phyloP scores from a whole-genome alignment of 495 filamentous ascomycete genomes.

The Xylaria intraflava region DNA sequence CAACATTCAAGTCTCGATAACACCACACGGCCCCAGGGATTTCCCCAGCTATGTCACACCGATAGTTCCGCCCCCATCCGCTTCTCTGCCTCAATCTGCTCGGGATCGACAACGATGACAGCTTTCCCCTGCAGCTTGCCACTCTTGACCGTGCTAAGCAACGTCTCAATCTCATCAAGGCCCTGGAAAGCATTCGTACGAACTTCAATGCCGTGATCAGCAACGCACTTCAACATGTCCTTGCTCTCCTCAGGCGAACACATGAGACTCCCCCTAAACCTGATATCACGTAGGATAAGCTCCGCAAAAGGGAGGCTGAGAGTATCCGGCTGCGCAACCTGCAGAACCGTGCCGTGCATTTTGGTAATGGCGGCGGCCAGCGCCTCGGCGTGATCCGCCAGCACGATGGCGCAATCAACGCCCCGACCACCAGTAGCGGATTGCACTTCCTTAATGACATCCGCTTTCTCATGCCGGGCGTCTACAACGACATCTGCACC shows the following conservation, averaged over 20 bases:
- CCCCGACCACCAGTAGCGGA: conserved; percentile 41
- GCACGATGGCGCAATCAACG: conserved; percentile 38
- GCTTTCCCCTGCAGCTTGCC: conserved; percentile 51
- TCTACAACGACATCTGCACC: conserved; percentile 49
- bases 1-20: too few relatives aligned
- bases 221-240: conserved; percentile 47
- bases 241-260: conserved; percentile 40
- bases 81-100: conserved; percentile 23
- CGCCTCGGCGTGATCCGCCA: conserved; percentile 44
- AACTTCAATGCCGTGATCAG: conserved; percentile 43
- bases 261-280: conserved; percentile 43
- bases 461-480: conserved; percentile 36
- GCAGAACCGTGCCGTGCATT: conserved; percentile 49
- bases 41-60: background rate
- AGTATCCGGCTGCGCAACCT: conserved; percentile 47
- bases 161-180: conserved; percentile 42
- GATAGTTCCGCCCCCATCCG: conserved; percentile 12
- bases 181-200: conserved; percentile 49
- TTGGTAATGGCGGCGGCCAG: conserved; percentile 46
- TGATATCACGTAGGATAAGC: conserved; percentile 49
- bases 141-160: conserved; percentile 40
- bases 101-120: conserved; percentile 42
- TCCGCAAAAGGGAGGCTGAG: conserved; percentile 47
- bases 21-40: too few relatives aligned
- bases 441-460: conserved; percentile 39